Evolutionary conservation across 352 stramenopile species (phyloP).

Genomic region (Phytophthora pinifolia): DNA sequence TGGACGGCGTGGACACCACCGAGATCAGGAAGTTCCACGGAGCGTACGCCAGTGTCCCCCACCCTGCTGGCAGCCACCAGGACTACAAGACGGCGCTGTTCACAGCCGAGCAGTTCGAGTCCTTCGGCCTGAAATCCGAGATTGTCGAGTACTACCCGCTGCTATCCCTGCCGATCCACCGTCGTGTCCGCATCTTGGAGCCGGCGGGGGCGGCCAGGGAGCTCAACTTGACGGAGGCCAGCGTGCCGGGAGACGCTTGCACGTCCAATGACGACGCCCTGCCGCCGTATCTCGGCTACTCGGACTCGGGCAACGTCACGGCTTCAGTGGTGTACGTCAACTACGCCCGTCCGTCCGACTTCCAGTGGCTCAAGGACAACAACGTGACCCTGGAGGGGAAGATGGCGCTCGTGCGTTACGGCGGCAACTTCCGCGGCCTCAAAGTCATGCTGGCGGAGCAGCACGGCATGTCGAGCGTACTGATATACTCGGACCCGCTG

Average conservation of each 20-base stretch:
- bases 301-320: conserved; percentile 63
- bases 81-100: conserved; percentile 68
- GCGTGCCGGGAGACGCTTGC: conserved; percentile 65
- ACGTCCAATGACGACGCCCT: conserved; percentile 52
- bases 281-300: conserved; percentile 80
- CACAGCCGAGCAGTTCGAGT: conserved; percentile 53
- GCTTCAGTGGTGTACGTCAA: conserved; percentile 81
- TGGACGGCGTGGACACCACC: conserved; percentile 26
- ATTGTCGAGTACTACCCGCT: conserved; percentile 70
- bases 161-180: conserved; percentile 63
- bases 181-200: conserved; percentile 45
- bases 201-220: conserved; percentile 29
- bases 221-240: conserved; percentile 60
- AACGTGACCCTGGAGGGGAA: conserved; percentile 63
- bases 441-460: conserved; percentile 75
- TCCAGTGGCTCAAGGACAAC: conserved; percentile 53
- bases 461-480: conserved; percentile 59
- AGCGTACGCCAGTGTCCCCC: conserved; percentile 39
- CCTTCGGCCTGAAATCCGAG: conserved; percentile 60
- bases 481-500: conserved; percentile 88
- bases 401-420: conserved; percentile 80
- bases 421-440: conserved; percentile 49
- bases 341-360: conserved; percentile 71
- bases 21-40: conserved; percentile 30
- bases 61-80: conserved; percentile 43